Conservation (phyloP, 495 filamentous ascomycete genomes). For the Neurospora sp. region DNA sequence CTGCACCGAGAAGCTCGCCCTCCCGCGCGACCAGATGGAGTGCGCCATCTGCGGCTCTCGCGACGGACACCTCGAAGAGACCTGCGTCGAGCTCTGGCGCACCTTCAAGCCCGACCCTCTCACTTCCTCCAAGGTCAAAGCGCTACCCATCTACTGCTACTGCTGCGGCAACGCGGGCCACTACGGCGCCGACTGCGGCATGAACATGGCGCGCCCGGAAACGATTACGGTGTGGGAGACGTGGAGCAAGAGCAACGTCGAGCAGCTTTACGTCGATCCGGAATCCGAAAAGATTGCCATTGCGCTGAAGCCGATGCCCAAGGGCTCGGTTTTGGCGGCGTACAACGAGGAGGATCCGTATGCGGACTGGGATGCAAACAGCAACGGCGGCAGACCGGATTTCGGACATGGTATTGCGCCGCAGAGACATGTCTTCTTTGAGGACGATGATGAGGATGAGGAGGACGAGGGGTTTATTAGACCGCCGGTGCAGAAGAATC, state of each 20-base stretch:
- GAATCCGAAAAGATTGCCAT: conserved; percentile 21
- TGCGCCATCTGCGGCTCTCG: conserved; percentile 28
- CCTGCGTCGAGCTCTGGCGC: conserved; percentile 29
- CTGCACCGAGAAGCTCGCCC: conserved; percentile 27
- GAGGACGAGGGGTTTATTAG: conserved; percentile 34
- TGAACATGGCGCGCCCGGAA: conserved; percentile 1
- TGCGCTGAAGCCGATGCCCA: conserved; percentile 7
- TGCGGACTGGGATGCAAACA: neutral
- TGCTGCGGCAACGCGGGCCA: conserved; percentile 29
- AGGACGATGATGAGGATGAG: conserved; percentile 31
- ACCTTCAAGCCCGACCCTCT: conserved; percentile 18
- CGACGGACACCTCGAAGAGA: conserved; percentile 19
- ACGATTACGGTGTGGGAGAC: conserved; percentile 14
- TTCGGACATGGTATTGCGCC: conserved; percentile 28
- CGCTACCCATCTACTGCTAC: conserved; percentile 32
- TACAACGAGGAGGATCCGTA: neutral
- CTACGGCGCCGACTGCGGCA: conserved; percentile 27
- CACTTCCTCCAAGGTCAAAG: conserved; percentile 23
- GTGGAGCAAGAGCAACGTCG: conserved; percentile 25
- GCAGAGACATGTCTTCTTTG: conserved; percentile 29
- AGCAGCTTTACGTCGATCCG: conserved; percentile 26
- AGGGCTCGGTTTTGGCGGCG: neutral
- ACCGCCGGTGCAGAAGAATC: conserved; percentile 19
- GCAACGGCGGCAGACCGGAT: conserved; percentile 14
- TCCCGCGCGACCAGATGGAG: conserved; percentile 20